Base-by-base conservation (phyloP, 2,329 filamentous ascomycete species). In the Sporothrix variecibatus region DNA sequence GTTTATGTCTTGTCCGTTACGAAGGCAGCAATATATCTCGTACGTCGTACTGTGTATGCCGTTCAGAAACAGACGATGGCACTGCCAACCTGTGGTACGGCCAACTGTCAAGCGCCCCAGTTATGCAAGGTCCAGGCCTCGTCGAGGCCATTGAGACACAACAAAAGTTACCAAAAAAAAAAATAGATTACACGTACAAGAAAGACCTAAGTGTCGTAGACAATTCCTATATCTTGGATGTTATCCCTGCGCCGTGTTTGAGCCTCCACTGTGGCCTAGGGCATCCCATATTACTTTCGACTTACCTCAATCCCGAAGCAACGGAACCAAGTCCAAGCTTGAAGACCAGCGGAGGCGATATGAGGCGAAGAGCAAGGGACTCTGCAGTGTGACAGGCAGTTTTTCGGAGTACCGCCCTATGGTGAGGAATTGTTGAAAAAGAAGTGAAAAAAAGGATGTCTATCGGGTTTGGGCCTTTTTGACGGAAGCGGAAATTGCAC, bases 401-500 rank as follows among this genome's bases (percentile, higher is more conserved):
- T 34, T 9, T 34, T 60, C 15, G 28, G 28, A 60, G 34, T 60
- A 26, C 28, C 31, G 26, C 49, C 49, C 51, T 56, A 56, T 26
- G 51, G 12, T 26, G 51, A 26, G 1, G n/a, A 6, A 11, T 26
- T 56, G 20, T 62, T 7, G 58, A 62, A 38, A 46, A 17, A 12
- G 38, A 40, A n/a, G n/a, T n/a, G n/a, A n/a, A n/a, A 62, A 38
- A 46, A 17, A 12, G 26, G 53, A 58, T 28, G 53, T 34, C 53
- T 28, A 23, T 58, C 26, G 26, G 53, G 15, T 62, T 34, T 31
- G 15, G 28, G 58, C 58, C 58, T 20, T 62, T 9, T 49, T 20
- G 15, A 62, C 31, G 20, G 20, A n/a, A 40, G 12, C 69, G 69
- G 69, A 71, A 49, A 71, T 71, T 71, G 38, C 69, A 17, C 53